Conservation (phyloP, 208 protist species). For the Trichomonas tenax region DNA sequence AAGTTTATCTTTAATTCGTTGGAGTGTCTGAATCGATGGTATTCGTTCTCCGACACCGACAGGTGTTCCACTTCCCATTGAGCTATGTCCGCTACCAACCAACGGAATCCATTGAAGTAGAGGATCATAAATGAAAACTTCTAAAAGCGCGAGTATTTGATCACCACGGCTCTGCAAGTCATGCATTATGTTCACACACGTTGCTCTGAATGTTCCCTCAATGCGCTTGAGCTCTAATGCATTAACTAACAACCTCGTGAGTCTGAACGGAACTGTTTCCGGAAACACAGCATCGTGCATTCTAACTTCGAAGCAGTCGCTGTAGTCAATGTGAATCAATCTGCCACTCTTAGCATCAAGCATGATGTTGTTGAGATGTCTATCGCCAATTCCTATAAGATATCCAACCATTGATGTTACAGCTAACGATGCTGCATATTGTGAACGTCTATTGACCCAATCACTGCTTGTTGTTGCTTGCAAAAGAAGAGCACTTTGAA, state of each 20-base stretch:
- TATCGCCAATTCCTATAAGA: slow-evolving; percentile 67
- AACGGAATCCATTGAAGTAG: neutral
- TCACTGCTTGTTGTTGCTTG: neutral
- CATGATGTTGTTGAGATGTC: slow-evolving; percentile 81
- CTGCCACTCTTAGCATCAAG: slow-evolving; percentile 48
- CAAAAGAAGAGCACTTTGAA: neutral
- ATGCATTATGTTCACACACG: neutral
- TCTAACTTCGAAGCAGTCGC: neutral
- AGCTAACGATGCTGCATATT: slow-evolving; percentile 55
- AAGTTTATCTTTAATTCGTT: neutral
- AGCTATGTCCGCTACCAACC: neutral
- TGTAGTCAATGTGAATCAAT: slow-evolving; percentile 19
- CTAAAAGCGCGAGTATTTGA: neutral
- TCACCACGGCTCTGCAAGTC: neutral
- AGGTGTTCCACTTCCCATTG: neutral
- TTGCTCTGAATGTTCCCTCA: neutral
- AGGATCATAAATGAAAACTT: slow-evolving; percentile 23
- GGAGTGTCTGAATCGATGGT: neutral
- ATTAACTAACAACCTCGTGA: neutral
- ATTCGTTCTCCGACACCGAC: neutral
- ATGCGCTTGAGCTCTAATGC: neutral
- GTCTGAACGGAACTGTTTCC: neutral
- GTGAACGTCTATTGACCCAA: neutral
- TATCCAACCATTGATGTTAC: slow-evolving; percentile 81
- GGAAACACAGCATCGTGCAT: neutral